Evolutionary conservation across 768 basidiomycete genomes (phyloP), one percentile per base, ranked within the genome.

Genomic region (Xerocomellus amylosporus): DNA sequence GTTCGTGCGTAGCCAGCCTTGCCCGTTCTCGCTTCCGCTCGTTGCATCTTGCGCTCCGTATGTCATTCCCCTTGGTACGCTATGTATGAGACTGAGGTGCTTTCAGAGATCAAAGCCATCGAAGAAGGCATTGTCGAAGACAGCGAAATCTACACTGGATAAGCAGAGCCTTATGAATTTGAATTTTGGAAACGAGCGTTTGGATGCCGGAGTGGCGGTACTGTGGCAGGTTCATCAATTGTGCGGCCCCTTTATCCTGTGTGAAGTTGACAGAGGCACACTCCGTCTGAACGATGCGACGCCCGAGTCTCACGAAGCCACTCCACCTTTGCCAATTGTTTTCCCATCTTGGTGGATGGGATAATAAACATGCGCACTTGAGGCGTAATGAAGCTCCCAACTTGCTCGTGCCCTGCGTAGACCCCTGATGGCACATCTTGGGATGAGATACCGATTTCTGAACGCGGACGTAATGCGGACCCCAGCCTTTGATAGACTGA

Each of bases 21-120:
- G 45, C 30, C 8, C 61, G 63, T 43, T 58, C 64, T 36, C 64
- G 70, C 3, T 22, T 66, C 40, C 66, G 66, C 40, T 69, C 71
- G 54, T 26, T 70, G 51, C 62, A 68, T 49, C 63, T 70, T 26
- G 66, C 70, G 28, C 63, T 70, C 50, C 66, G 64, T 72, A 55
- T 4, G 66, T 56, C 20, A 14, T 37, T 26, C 19, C 19, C 10
- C 4, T 22, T 31, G 31, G 5, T 22, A 6, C 17, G 1, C 10
- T 14, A 15, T 4, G 28, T 40, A 42, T 43, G 20, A 7, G 7
- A 30, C 49, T 64, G 22, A 60, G 20, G 38, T 34, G 34, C 22
- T 43, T 40, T 39, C 34, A 70, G 69, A 70, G 41, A 70, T 71
- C 46, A 68, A 63, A 53, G 70, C 66, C 20, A 56, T 63, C n/a